These are phyloP conservation scores for Termitomyces sp. DNA, from an alignment of 768 basidiomycete genomes.

Conservation along the genomic window DNA sequence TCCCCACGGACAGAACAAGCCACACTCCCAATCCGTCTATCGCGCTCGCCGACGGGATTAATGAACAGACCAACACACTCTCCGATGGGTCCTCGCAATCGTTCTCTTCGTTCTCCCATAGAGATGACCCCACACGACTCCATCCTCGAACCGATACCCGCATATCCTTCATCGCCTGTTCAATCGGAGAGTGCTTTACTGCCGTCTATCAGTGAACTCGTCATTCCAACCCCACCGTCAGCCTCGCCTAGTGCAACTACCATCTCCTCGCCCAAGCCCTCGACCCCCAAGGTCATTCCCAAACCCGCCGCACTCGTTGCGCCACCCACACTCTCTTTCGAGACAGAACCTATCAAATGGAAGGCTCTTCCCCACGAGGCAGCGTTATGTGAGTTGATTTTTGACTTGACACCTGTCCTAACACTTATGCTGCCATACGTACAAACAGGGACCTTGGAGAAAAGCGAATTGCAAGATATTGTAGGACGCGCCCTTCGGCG, in stretches of 20 bases:
- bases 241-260: not conserved
- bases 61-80: conserved; percentile 14
- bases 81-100: conserved; percentile 17
- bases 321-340: conserved; percentile 52
- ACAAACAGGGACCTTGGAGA: conserved; percentile 49
- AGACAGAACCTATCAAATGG: conserved; percentile 51
- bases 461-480: conserved; percentile 58
- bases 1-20: conserved; percentile 21
- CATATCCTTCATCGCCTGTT: conserved; percentile 11
- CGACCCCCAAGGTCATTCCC: conserved; percentile 8
- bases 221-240: conserved; percentile 2
- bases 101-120: conserved; percentile 6
- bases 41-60: conserved; percentile 8
- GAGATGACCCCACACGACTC: conserved; percentile 10
- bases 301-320: conserved; percentile 33
- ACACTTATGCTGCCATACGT: not conserved
- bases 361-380: conserved; percentile 67
- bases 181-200: not conserved
- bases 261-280: not conserved
- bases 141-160: conserved; percentile 9
- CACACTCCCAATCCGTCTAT: conserved; percentile 10
- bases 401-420: not conserved
- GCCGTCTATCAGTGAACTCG: conserved; percentile 9
- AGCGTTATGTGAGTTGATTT: conserved; percentile 44
- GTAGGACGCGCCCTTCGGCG: conserved; percentile 68